Base-by-base conservation (phyloP, 2,329 filamentous ascomycete genomes). In the Fusarium sp. region DNA sequence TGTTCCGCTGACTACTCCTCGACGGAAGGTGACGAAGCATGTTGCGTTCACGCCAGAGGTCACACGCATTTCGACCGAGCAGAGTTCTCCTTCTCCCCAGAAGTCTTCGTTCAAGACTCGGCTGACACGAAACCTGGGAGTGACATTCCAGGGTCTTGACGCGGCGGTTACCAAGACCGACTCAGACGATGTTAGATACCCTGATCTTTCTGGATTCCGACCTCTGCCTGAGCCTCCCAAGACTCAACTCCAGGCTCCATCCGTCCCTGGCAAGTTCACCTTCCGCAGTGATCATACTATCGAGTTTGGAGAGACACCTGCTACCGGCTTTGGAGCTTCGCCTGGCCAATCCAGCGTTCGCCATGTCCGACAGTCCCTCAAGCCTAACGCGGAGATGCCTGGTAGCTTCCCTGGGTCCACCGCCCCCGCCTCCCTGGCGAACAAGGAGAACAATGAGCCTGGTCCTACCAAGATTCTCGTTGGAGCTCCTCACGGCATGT, bases 31-130 rank as follows among this genome's bases (percentile, higher is more conserved):
- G 41, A 81, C 84, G 20, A 97, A 97, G 85, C 92, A 90, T 66
- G 94, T 97, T 39, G 92, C 93, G 60, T 98, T 97, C 78, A 95
- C 93, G 0, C 92, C 92, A 0, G 91, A 91, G 70, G 92, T 92
- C 39, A 89, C 94, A 72, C 83, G 84, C 0, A 75, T 84, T 54
- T 65, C 70, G 20, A 54, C 62, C 1, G 78, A 80, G 58, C 86
- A 89, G 68, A 84, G 87, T 67, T 89, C 90, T 2, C 90, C 90
- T 9, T 90, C 90, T 4, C 88, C 89, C 5, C 79, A 88, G 73
- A 90, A 91, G 77, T 84, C 85, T 37, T 83, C 87, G 23, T 83
- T 87, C 54, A 85, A 84, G 65, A 85, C 85, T 23, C 82, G 82
- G 45, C 79, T 83, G 16, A 80, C 83, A 32, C 68, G 66, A 10